These are phyloP conservation scores for Tuber calosporum DNA, from an alignment of 495 filamentous ascomycete genomes.

Conservation along the genomic window DNA sequence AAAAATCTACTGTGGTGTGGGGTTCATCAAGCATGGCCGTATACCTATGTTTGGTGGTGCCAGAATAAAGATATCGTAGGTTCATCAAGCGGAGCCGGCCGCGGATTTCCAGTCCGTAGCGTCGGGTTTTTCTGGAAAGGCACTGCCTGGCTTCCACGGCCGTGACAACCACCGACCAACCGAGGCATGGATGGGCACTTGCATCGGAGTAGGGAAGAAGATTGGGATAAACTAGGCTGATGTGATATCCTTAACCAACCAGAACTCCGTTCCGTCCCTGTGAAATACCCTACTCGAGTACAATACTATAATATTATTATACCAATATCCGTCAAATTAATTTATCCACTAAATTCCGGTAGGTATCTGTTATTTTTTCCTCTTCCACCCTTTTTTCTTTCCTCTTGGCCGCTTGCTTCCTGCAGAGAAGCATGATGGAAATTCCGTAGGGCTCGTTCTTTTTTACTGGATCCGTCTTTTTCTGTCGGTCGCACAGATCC, in stretches of 20 bases:
- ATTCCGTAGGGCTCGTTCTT: not conserved
- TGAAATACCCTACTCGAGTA: too few relatives aligned
- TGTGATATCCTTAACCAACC: conserved; percentile 1
- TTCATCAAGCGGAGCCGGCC: conserved; percentile 2
- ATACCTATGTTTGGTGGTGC: too few relatives aligned
- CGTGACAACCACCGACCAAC: not conserved
- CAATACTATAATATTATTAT: too few relatives aligned
- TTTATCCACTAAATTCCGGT: not conserved
- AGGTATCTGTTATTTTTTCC: not conserved
- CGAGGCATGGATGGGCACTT: not conserved
- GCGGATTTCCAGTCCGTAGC: not conserved
- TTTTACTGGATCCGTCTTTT: not conserved
- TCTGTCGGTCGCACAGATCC: not conserved
- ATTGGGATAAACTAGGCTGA: conserved; percentile 5
- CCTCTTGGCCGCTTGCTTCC: not conserved
- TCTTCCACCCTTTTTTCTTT: not conserved
- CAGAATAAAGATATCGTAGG: too few relatives aligned
- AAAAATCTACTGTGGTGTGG: not conserved
- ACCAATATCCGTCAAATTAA: not conserved
- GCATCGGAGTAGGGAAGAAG: not conserved
- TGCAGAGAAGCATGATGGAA: not conserved
- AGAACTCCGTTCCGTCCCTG: not conserved
- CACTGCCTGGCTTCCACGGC: not conserved
- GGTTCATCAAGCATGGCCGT: not conserved
- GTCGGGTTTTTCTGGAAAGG: conserved; percentile 5